Conservation (phyloP, 352 stramenopile species). For the Pythium phragmiticola region DNA sequence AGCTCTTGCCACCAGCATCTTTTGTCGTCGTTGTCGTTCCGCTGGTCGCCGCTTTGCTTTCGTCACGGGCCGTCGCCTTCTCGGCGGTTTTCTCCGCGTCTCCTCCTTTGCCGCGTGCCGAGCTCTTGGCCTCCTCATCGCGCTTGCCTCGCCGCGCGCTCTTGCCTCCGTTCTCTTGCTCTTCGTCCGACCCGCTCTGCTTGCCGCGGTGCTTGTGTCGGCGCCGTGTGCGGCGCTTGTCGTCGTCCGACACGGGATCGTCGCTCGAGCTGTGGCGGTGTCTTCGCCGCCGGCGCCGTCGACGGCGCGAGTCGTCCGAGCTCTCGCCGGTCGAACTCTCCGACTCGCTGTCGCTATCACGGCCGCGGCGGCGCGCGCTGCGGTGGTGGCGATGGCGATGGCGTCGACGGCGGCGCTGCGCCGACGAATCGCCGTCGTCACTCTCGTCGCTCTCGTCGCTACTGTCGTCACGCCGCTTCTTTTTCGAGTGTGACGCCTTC, state of each 20-base stretch:
- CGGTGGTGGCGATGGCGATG: slow-evolving; percentile 22
- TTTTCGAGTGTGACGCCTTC: slow-evolving; percentile 11
- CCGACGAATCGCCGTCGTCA: slow-evolving; percentile 7
- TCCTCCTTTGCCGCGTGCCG: slow-evolving; percentile 2
- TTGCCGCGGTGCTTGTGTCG: slow-evolving; percentile 38
- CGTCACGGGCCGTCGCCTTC: slow-evolving; percentile 15
- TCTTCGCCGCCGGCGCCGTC: slow-evolving; percentile 40
- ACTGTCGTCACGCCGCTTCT: slow-evolving; percentile 39
- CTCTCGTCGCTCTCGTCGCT: slow-evolving; percentile 17
- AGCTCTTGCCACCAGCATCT: slow-evolving; percentile 9
- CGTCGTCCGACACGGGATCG: slow-evolving; percentile 51
- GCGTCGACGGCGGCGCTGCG: slow-evolving; percentile 7
- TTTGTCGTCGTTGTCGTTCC: slow-evolving; percentile 17
- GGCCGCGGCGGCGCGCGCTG: slow-evolving; percentile 28
- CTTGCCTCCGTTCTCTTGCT: slow-evolving; percentile 9
- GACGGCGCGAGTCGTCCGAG: slow-evolving; percentile 44
- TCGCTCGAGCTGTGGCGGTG: slow-evolving; percentile 52
- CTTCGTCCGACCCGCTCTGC: slow-evolving; percentile 28
- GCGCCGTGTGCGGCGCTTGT: slow-evolving; percentile 27
- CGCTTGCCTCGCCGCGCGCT: slow-evolving; percentile 29
- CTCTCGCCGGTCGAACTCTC: slow-evolving; percentile 45
- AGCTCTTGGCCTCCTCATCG: slow-evolving; percentile 36
- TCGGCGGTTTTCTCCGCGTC: slow-evolving; percentile 22
- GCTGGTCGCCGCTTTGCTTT: slow-evolving; percentile 16
- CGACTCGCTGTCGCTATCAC: slow-evolving; percentile 50